Conservation (phyloP, 2,329 filamentous ascomycete species). For the Chaetomiaceae sp. region DNA sequence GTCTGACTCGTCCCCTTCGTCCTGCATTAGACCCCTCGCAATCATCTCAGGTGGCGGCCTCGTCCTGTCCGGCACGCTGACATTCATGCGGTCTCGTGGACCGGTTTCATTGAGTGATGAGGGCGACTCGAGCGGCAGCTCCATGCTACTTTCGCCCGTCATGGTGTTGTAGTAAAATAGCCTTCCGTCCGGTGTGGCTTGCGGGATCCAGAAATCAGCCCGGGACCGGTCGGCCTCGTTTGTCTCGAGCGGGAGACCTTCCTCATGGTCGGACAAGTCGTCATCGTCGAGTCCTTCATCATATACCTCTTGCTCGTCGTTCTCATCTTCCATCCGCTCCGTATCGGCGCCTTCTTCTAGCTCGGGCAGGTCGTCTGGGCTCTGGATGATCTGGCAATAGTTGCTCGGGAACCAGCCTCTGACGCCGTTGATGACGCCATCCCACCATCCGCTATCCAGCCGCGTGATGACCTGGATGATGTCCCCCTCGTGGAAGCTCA, state of each 20-base stretch:
- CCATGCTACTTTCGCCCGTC: slow-evolving; percentile 90
- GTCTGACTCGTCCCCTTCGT: slow-evolving; percentile 87
- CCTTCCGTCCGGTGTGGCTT: slow-evolving; percentile 87
- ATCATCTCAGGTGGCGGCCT: slow-evolving; percentile 86
- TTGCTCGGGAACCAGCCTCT: slow-evolving; percentile 99
- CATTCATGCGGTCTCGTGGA: slow-evolving; percentile 81
- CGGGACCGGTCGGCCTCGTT: slow-evolving; percentile 66
- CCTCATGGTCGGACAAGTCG: slow-evolving; percentile 52
- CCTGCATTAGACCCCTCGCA: slow-evolving; percentile 71
- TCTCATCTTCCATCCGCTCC: slow-evolving; percentile 54
- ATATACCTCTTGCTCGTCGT: slow-evolving; percentile 63
- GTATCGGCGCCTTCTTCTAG: slow-evolving; percentile 48
- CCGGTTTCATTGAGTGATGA: slow-evolving; percentile 73
- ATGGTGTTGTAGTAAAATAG: slow-evolving; percentile 98
- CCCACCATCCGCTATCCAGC: slow-evolving; percentile 98
- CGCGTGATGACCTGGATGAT: slow-evolving; percentile 98
- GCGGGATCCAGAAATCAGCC: slow-evolving; percentile 97
- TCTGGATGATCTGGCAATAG: slow-evolving; percentile 83
- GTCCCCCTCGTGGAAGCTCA: slow-evolving; percentile 95
- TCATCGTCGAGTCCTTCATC: slow-evolving; percentile 63
- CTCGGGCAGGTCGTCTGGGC: slow-evolving; percentile 65
- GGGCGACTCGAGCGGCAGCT: slow-evolving; percentile 87
- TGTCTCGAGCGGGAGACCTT: slow-evolving; percentile 62
- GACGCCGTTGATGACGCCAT: slow-evolving; percentile 93
- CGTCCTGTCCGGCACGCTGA: slow-evolving; percentile 82